A percentile compares a stretch with the other conserved stretches of the same genome.
Conservation (phyloP, 768 basidiomycete genomes). For the Psilocybe cubensis region DNA sequence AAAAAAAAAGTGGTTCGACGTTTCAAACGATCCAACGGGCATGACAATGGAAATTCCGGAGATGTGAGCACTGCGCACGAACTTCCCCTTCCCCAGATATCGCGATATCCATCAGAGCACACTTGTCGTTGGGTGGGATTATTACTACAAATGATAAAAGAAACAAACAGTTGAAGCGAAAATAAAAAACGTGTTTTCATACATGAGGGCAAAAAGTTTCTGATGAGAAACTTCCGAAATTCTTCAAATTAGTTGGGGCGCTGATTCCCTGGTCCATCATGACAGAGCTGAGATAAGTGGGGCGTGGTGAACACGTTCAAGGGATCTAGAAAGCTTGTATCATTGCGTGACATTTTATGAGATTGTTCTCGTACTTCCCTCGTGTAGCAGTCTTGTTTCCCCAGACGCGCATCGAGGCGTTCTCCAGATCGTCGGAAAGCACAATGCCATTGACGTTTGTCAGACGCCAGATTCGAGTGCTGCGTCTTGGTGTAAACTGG, state of each 20-base stretch:
- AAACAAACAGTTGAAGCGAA: too few species aligned
- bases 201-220: constrained; percentile 2
- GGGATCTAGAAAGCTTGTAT: constrained; percentile 13
- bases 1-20: constrained; percentile 1
- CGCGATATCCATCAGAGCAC: not conserved
- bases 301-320: constrained; percentile 23
- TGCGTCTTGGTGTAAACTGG: not conserved
- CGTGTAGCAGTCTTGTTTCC: not conserved
- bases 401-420: not conserved
- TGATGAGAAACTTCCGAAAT: constrained; percentile 13
- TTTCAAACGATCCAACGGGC: not conserved
- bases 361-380: not conserved
- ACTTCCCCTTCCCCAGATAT: not conserved
- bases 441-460: not conserved
- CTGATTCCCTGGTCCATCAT: not conserved
- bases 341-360: constrained; percentile 1
- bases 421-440: constrained; percentile 1
- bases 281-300: not conserved
- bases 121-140: constrained; percentile 3
- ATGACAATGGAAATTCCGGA: not conserved
- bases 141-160: too few species aligned
- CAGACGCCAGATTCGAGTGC: not conserved
- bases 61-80: not conserved
- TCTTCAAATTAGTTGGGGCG: not conserved
- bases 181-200: constrained; percentile 5